Conservation (phyloP, 345 rosid species). For the Citrus unshiu region DNA sequence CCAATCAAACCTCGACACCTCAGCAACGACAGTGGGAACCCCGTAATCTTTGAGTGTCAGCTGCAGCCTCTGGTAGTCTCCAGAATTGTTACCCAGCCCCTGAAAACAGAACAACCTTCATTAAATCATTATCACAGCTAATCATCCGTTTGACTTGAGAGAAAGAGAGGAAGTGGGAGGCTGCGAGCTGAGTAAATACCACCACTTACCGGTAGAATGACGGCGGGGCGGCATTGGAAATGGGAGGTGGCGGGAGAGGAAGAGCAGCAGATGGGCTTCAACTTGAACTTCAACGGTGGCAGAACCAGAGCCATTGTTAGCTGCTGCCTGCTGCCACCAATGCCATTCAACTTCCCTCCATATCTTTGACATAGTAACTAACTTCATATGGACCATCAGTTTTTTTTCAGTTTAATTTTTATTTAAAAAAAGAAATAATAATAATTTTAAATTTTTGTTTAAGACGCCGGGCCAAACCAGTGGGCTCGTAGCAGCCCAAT, state of each 20-base stretch:
- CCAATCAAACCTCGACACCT: conserved; percentile 84
- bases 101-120: conserved; percentile 11
- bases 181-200: too few species aligned
- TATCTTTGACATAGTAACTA: not conserved
- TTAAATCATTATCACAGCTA: not conserved
- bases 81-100: conserved; percentile 91
- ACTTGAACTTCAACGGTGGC: conserved; percentile 28
- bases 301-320: conserved; percentile 44
- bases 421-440: too few species aligned
- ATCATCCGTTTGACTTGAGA: not conserved
- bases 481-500: too few species aligned
- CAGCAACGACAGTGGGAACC: conserved; percentile 67
- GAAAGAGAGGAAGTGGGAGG: not conserved
- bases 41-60: conserved; percentile 52
- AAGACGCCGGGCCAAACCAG: too few species aligned
- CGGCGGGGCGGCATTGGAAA: conserved; percentile 55
- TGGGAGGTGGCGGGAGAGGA: conserved; percentile 18
- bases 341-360: not conserved
- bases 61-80: conserved; percentile 69
- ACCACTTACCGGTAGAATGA: conserved; percentile 71
- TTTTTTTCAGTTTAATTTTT: not conserved
- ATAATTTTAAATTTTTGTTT: too few species aligned
- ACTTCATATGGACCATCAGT: not conserved
- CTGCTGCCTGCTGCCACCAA: not conserved
- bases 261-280: conserved; percentile 29